A percentile compares a stretch with the other conserved stretches of the same genome.
Evolutionary conservation across 495 filamentous ascomycete genomes (phyloP).

Genomic region (Xylaria curta): DNA sequence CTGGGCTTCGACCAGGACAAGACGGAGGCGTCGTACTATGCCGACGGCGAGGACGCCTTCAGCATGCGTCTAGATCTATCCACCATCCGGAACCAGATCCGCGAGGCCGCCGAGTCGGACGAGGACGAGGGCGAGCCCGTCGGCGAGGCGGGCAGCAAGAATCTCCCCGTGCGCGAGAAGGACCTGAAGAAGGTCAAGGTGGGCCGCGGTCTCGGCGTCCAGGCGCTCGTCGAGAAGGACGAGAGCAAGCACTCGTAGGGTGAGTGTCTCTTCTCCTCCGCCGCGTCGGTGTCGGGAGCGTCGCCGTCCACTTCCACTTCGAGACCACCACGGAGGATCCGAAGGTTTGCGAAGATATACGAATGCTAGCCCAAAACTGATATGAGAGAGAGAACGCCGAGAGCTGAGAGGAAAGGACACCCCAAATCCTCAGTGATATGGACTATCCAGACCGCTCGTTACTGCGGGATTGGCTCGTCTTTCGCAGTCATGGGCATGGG

Average conservation of each 20-base stretch:
- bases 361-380: background rate
- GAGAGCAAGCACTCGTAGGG: conserved; percentile 58
- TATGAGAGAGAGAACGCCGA: background rate
- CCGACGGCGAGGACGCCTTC: conserved; percentile 95
- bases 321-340: background rate
- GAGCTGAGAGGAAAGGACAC: background rate
- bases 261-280: background rate
- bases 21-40: conserved; percentile 94
- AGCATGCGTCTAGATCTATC: conserved; percentile 88
- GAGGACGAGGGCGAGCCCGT: conserved; percentile 57
- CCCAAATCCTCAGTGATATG: background rate
- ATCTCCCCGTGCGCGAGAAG: conserved; percentile 40
- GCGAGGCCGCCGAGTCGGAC: conserved; percentile 46
- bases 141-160: conserved; percentile 48
- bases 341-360: background rate
- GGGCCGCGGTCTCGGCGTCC: conserved; percentile 79
- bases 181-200: conserved; percentile 71
- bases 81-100: conserved; percentile 61
- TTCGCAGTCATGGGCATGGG: background rate
- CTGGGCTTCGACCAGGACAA: conserved; percentile 91
- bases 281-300: background rate
- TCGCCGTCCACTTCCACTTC: background rate
- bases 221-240: conserved; percentile 83
- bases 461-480: too few relatives aligned
- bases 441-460: background rate